Base-by-base conservation (phyloP, 2,329 filamentous ascomycete species). In the Diaporthe citrichinensis region DNA sequence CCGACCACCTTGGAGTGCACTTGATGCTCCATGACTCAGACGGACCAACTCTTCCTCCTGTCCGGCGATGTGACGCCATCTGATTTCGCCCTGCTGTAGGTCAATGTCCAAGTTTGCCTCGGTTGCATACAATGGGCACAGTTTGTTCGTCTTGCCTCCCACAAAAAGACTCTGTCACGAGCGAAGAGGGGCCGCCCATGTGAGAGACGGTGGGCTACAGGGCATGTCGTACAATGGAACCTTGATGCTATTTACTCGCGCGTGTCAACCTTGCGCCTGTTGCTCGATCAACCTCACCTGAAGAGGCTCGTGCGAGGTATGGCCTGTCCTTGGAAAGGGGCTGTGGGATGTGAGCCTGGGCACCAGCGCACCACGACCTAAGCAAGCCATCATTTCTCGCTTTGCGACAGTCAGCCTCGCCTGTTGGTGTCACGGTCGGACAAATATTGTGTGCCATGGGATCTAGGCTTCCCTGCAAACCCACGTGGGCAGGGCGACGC, bases 361-460 rank as follows among this genome's bases (percentile, higher is more conserved):
- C 62, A 28, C 71, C 44, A 39, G n/a, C 3, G 62, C 44, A 53
- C 31, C 71, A 46, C 44, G 34, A 44, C 20, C 36, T 49, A n/a
- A 28, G 49, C 55, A 65, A 20, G 39, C 28, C 75, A 65, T n/a
- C 23, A 15, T 36, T 55, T 57, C 28, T 55, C 15, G 61, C 72
- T 71, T 65, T 67, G 72, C 41, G 62, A 41, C 15, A 31, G 17
- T n/a, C 28, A 71, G 65, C 74, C 65, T 72, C 62, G 69, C 57
- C 55, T 51, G 58, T 41, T 15, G 72, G 55, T 44, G 28, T 49
- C 71, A 71, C 62, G 44, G 34, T 36, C 34, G 39, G 67, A 39
- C 44, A 20, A 15, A 28, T 65, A n/a, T 23, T 28, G 25, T 10
- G 39, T 20, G 39, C 17, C 17, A 65, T 28, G 39, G 41, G 8